Percentiles rank a stretch among this genome's conserved stretches.
phyloP scores from a whole-genome alignment of 345 rosid genomes.

The Gossypium thurberi region DNA sequence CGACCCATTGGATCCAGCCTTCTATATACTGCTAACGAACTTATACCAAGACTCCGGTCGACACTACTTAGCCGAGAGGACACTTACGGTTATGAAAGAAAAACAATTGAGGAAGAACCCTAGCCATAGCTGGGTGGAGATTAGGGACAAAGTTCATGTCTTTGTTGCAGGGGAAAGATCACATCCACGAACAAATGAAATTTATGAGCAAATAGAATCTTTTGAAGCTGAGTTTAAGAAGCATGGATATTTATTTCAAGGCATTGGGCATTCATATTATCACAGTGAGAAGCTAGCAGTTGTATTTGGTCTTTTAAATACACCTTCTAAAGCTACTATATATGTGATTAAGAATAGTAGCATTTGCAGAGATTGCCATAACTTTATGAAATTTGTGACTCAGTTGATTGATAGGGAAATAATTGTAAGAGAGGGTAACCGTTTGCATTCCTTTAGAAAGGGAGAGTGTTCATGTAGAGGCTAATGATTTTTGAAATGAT shows the following conservation, averaged over 20 bases:
- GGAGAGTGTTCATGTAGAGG: conserved; percentile 29
- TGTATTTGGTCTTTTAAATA: conserved; percentile 23
- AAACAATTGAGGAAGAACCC: conserved; percentile 21
- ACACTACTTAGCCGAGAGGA: conserved; percentile 36
- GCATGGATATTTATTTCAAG: background rate
- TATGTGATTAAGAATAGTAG: conserved; percentile 24
- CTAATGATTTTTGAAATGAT: background rate
- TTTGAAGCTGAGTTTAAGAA: conserved; percentile 13
- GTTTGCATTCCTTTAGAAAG: conserved; percentile 22
- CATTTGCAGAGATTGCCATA: conserved; percentile 32
- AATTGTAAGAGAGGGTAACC: conserved; percentile 29
- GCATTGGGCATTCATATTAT: background rate
- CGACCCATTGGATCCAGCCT: conserved; percentile 44
- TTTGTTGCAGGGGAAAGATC: conserved; percentile 24
- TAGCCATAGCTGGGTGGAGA: conserved; percentile 23
- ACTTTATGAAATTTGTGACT: conserved; percentile 22
- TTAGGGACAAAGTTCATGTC: conserved; percentile 22
- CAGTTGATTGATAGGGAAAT: conserved; percentile 23
- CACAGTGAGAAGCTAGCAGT: conserved; percentile 31
- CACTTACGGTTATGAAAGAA: conserved; percentile 30
- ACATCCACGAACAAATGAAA: conserved; percentile 17
- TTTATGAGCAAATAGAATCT: conserved; percentile 21
- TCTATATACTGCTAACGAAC: conserved; percentile 42
- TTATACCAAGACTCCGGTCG: conserved; percentile 41
- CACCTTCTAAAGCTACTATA: conserved; percentile 18